Evolutionary conservation across 345 rosid genomes (phyloP).

Genomic region (Firmiana major): DNA sequence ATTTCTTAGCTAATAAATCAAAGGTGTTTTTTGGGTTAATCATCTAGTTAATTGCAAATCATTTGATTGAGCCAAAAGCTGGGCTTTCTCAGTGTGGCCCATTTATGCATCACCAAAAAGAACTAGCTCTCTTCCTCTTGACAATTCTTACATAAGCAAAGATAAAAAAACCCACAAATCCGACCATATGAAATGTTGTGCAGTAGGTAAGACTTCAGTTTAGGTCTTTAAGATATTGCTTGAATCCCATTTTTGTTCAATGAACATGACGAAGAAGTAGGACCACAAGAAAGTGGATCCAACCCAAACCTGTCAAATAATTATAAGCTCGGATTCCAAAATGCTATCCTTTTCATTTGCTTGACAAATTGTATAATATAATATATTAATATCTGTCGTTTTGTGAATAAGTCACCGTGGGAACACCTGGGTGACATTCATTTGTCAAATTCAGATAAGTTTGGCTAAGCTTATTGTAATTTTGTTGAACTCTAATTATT

Average conservation of each 20-base stretch:
- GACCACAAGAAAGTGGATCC: not conserved
- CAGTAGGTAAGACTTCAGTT: not conserved
- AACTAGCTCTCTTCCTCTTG: not conserved
- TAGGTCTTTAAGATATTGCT: not conserved
- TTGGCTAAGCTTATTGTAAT: not conserved
- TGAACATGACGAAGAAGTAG: constrained; percentile 1
- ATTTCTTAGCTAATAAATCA: not conserved
- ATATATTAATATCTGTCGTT: not conserved
- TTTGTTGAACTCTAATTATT: not conserved
- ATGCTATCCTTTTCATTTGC: too few species aligned
- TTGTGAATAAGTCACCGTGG: not conserved
- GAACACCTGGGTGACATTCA: not conserved
- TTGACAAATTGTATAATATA: too few species aligned
- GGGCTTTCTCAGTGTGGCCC: not conserved
- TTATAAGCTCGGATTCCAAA: not conserved
- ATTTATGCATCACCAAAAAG: not conserved
- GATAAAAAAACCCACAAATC: too few species aligned
- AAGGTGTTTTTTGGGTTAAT: not conserved
- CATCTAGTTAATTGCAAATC: not conserved
- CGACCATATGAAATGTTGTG: not conserved
- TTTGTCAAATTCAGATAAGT: not conserved
- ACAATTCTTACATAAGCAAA: not conserved
- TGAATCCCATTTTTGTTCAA: not conserved
- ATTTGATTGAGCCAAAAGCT: too few species aligned
- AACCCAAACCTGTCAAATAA: not conserved